Evolutionary conservation across 2,329 filamentous ascomycete species (phyloP), one percentile per base, ranked within the genome.

Genomic region (Ilyonectria robusta): DNA sequence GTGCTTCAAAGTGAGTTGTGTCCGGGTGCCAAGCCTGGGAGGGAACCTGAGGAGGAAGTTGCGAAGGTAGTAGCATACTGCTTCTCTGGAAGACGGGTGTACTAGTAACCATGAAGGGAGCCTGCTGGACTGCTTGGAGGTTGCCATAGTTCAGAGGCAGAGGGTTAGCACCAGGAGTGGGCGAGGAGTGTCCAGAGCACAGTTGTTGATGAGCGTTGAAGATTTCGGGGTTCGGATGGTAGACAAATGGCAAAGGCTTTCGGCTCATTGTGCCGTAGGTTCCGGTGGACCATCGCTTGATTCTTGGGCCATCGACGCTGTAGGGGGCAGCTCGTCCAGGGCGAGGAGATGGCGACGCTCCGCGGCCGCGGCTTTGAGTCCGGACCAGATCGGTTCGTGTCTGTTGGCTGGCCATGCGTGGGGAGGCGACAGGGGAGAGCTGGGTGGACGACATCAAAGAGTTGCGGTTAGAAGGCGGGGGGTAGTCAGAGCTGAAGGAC

Each of bases 201-300:
- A 91, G 86, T 37, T 88, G 85, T 69, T 88, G 85, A 59, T 87
- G 86, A 29, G 84, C 78, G 65, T 86, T 87, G 72, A 89, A 90
- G 33, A 87, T 81, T 59, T 92, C 90, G 59, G 88, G 85, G 4
- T 86, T 83, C 67, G 88, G 86, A 70, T 91, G 87, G 78, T 91
- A 91, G 48, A 91, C 84, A 70, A 90, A 89, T 2, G 91, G 86
- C 35, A 89, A 85, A 29, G 87, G 85, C 35, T 90, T 84, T 62
- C 87, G 83, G 74, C 82, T 88, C 26, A 84, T 79, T 1, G 89
- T 87, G 21, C 87, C 90, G 66, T 91, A 93, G 4, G 91, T 93
- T 15, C 92, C 92, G 4, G 92, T 94, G 21, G 92, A 94, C 92
- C 92, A 94, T 71, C 92, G 86, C 84, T 94, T 94, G 77, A 86